Evolutionary conservation across 2,329 filamentous ascomycete species (phyloP), one percentile per base, ranked within the genome.

Genomic region (Cadophora sp.): DNA sequence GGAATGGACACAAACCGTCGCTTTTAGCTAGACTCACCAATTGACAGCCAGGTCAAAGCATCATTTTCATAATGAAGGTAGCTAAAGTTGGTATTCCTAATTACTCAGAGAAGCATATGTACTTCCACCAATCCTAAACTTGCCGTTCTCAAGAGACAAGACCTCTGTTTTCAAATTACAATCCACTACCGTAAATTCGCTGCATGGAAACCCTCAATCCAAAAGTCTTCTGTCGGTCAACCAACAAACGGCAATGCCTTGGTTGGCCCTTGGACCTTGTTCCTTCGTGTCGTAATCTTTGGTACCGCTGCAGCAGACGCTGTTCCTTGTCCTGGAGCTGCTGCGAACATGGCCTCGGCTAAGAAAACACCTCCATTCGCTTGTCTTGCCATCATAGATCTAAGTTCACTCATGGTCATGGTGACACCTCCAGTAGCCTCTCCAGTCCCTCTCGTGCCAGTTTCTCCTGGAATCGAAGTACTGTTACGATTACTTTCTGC

Each of bases 331-430:
- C 20, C n/a, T 3, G n/a, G n/a, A 22, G 36, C 11, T 16, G 20
- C 33, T 18, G n/a, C 5, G n/a, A 58, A 58, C 60, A 62, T 62
- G 1, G 48, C 20, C 7, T 30, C 20, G 22, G 55, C 62, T n/a
- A 58, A 43, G 43, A 64, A 58, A 13, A 58, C 51, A 30, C 47
- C 47, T 22, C 62, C 62, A 11, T 50, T 64, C 14, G 53, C 53
- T 22, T 64, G 62, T 58, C 53, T 58, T 13, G 27, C 39, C 20
- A 58, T 58, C 51, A 64, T 58, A 1, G 33, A 47, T 58, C 53
- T 58, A 43, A 64, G n/a, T n/a, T 64, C 62, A 9, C 14, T 58
- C 62, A 64, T 64, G 7, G 41, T 58, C 39, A 64, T 53, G 20
- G 51, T 59, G 18, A 50, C 20, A 8, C 51, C 39, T 18, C 18